phyloP scores from a whole-genome alignment of 73 alveolate species.

The Symbiodinium natans region DNA sequence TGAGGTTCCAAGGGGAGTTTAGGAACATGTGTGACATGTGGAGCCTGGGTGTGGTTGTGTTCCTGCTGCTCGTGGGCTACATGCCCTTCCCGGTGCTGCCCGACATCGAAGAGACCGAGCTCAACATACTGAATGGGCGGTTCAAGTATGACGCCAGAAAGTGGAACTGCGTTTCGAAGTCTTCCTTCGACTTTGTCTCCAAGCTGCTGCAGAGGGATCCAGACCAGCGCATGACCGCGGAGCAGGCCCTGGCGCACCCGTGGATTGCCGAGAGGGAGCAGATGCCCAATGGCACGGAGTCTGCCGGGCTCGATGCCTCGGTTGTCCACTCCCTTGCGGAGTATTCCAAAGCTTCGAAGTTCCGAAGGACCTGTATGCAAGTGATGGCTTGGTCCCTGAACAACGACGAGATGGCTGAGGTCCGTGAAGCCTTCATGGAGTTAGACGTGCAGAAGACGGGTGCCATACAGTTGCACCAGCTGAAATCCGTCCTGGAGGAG shows the following conservation, averaged over 20 bases:
- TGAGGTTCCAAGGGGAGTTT: too few species aligned
- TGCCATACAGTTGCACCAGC: conserved; percentile 65
- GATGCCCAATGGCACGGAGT: conserved; percentile 35
- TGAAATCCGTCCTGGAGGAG: conserved; percentile 65
- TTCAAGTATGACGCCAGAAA: conserved; percentile 25
- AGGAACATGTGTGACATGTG: conserved; percentile 56
- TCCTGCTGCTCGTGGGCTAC: conserved; percentile 86
- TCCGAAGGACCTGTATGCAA: conserved; percentile 57
- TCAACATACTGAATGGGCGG: conserved; percentile 8
- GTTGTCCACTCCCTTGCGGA: conserved; percentile 44
- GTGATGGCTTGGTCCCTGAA: conserved; percentile 79
- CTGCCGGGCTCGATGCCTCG: conserved; percentile 45
- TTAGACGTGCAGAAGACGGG: conserved; percentile 53
- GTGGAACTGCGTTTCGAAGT: not conserved
- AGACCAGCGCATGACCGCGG: conserved; percentile 62
- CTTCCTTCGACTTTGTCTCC: conserved; percentile 71
- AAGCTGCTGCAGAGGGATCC: conserved; percentile 53
- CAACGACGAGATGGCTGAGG: conserved; percentile 42
- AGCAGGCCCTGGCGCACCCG: conserved; percentile 56
- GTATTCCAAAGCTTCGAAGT: conserved; percentile 59
- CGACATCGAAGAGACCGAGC: conserved; percentile 46
- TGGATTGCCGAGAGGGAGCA: conserved; percentile 73
- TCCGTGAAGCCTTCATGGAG: conserved; percentile 68
- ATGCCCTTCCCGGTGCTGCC: conserved; percentile 67
- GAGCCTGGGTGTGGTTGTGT: conserved; percentile 83